Conservation (phyloP, 495 filamentous ascomycete genomes). For the Neurospora sp. region DNA sequence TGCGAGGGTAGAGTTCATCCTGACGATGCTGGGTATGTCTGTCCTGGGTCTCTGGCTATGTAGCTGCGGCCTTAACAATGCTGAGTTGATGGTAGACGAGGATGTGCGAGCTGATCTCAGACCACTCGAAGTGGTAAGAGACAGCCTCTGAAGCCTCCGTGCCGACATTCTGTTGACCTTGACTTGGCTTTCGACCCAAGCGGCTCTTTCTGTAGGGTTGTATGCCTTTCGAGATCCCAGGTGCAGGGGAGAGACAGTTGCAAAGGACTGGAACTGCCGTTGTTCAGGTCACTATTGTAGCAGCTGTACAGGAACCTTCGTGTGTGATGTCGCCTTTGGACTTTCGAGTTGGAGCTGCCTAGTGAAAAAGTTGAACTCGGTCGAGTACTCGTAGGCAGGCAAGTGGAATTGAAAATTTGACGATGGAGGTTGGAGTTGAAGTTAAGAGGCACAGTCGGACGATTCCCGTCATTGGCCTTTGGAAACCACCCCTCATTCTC, state of each 20-base stretch:
- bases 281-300: background rate
- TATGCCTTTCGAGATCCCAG: background rate
- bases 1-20: conserved; percentile 40
- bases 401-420: background rate
- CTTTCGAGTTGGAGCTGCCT: background rate
- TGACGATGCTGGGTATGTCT: conserved; percentile 3
- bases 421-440: background rate
- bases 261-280: background rate
- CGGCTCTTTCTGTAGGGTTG: background rate
- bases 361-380: background rate
- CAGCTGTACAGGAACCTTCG: background rate
- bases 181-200: background rate
- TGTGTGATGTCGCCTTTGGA: background rate
- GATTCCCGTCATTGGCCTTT: background rate
- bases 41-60: background rate
- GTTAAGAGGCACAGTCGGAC: background rate
- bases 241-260: background rate
- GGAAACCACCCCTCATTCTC: background rate
- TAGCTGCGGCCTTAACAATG: background rate
- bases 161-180: background rate
- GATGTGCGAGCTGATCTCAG: background rate
- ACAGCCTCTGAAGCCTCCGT: background rate
- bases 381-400: background rate
- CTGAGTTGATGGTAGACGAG: background rate
- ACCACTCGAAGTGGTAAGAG: background rate